These are phyloP conservation scores for Penicillium crustosum DNA, from an alignment of 2,329 filamentous ascomycete species.

Conservation along the genomic window DNA sequence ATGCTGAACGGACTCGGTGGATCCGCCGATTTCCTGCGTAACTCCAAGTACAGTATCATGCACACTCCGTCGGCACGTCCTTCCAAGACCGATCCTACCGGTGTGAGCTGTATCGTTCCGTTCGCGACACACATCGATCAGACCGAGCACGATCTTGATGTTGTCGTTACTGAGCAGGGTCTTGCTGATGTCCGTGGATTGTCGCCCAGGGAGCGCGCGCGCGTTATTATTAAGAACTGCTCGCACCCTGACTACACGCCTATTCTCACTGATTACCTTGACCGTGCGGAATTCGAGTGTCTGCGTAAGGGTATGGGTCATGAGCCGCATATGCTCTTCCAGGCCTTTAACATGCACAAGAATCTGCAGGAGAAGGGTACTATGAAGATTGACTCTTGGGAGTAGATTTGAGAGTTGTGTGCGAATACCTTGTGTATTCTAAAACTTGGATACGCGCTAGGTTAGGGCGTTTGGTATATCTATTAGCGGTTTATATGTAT, in stretches of 20 bases:
- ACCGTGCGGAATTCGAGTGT: constrained; percentile 83
- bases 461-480: constrained; percentile 6
- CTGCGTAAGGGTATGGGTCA: constrained; percentile 84
- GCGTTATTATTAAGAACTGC: constrained; percentile 84
- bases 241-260: constrained; percentile 81
- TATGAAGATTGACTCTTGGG: constrained; percentile 78
- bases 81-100: constrained; percentile 76
- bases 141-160: constrained; percentile 88
- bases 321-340: constrained; percentile 83
- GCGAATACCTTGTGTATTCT: not conserved
- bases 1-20: constrained; percentile 86
- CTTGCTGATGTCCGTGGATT: constrained; percentile 83
- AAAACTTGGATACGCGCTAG: not conserved
- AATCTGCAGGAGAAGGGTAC: constrained; percentile 78
- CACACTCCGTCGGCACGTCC: constrained; percentile 82
- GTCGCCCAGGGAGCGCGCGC: constrained; percentile 73
- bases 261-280: constrained; percentile 78
- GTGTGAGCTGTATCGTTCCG: constrained; percentile 84
- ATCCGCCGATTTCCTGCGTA: constrained; percentile 77
- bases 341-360: constrained; percentile 86
- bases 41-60: constrained; percentile 85
- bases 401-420: constrained; percentile 25
- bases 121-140: constrained; percentile 92
- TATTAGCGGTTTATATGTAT: constrained; percentile 14
- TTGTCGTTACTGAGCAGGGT: constrained; percentile 77